phyloP scores from a whole-genome alignment of 495 filamentous ascomycete species.

The Collariella sp. region DNA sequence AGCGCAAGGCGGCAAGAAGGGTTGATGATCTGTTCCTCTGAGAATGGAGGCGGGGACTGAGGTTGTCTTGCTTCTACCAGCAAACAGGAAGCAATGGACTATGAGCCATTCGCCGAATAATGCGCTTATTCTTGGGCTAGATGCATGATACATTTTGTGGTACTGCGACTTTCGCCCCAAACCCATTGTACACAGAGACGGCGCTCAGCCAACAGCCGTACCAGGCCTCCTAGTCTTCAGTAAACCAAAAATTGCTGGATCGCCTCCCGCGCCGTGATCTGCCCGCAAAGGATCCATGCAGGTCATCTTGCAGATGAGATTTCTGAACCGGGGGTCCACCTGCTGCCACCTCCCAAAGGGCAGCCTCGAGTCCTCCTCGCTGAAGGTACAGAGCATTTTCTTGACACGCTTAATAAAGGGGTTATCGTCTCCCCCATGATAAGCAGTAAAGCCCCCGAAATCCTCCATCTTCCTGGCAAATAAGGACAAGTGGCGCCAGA shows the following conservation, averaged over 20 bases:
- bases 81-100: too few relatives aligned
- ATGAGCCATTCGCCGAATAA: too few relatives aligned
- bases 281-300: slow-evolving; percentile 1
- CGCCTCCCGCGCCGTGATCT: slow-evolving; percentile 4
- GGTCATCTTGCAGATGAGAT: slow-evolving; percentile 5
- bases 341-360: slow-evolving; percentile 1
- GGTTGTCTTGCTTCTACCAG: too few relatives aligned
- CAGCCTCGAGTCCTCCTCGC: not conserved
- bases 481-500: slow-evolving; percentile 7
- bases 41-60: too few relatives aligned
- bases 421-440: slow-evolving; percentile 1
- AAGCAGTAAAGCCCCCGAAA: slow-evolving; percentile 2
- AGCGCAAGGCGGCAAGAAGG: too few relatives aligned
- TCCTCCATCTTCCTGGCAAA: slow-evolving; percentile 7
- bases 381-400: slow-evolving; percentile 3
- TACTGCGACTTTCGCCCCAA: too few relatives aligned
- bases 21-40: too few relatives aligned
- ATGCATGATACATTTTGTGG: too few relatives aligned
- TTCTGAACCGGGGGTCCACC: not conserved
- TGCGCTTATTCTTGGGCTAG: too few relatives aligned
- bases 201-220: too few relatives aligned
- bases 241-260: slow-evolving; percentile 2
- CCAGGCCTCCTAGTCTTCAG: not conserved
- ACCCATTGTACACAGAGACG: too few relatives aligned
- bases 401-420: slow-evolving; percentile 7